Percentiles rank a stretch among this genome's conserved stretches.
Evolutionary conservation across 352 stramenopile species (phyloP).

Genomic region (Phytophthora niederhauseri): DNA sequence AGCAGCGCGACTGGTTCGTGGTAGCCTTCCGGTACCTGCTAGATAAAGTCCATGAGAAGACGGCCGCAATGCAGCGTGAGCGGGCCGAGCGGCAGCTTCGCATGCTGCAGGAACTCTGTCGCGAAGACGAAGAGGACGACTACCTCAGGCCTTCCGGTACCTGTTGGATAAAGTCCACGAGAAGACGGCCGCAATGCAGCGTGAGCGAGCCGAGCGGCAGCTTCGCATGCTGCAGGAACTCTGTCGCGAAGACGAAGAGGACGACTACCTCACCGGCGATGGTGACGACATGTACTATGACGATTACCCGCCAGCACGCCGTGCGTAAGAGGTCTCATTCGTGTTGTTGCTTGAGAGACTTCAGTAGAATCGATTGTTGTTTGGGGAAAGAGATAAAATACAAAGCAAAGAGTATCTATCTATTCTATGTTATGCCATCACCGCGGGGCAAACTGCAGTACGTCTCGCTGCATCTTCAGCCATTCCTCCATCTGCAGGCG

Average conservation of each 20-base stretch:
- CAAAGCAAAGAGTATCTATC: conserved; percentile 26
- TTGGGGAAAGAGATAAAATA: conserved; percentile 23
- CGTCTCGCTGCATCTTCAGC: conserved; percentile 73
- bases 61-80: conserved; percentile 72
- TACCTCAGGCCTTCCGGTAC: conserved; percentile 58
- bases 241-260: conserved; percentile 41
- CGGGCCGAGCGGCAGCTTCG: conserved; percentile 79
- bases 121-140: conserved; percentile 35
- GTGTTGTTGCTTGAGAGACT: background rate
- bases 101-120: conserved; percentile 77
- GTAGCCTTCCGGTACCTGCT: conserved; percentile 87
- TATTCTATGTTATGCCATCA: conserved; percentile 27
- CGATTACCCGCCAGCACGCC: conserved; percentile 23
- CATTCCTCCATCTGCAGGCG: conserved; percentile 74
- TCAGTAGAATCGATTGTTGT: conserved; percentile 1
- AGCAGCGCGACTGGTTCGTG: conserved; percentile 85
- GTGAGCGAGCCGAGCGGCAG: conserved; percentile 79
- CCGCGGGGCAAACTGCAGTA: conserved; percentile 49
- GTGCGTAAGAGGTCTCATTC: conserved; percentile 13
- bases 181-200: conserved; percentile 77
- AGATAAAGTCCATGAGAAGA: conserved; percentile 88
- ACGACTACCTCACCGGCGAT: conserved; percentile 31
- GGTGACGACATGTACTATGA: conserved; percentile 45
- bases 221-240: conserved; percentile 81
- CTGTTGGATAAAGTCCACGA: conserved; percentile 87